These are phyloP conservation scores for Aureobasidium leucospermi DNA, from an alignment of 2,329 filamentous ascomycete genomes.

Conservation along the genomic window DNA sequence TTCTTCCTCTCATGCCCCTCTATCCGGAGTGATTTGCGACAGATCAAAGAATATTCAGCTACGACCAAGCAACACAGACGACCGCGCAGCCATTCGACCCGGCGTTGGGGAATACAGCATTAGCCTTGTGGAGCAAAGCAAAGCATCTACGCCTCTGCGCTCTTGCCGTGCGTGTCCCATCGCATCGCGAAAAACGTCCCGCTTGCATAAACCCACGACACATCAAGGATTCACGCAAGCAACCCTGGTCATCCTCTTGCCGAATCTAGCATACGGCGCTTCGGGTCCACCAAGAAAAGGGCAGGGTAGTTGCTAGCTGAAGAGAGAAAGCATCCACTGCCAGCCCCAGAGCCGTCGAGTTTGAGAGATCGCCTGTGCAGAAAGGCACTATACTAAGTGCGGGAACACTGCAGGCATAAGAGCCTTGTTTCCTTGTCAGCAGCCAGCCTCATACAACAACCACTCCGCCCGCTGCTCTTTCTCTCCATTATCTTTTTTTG, in stretches of 20 bases:
- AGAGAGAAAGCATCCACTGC: background rate
- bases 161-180: background rate
- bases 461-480: background rate
- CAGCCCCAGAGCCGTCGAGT: background rate
- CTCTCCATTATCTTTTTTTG: background rate
- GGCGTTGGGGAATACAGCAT: constrained; percentile 8
- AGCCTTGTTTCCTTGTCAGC: constrained; percentile 11
- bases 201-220: background rate
- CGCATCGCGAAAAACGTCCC: constrained; percentile 6
- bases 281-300: background rate
- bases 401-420: constrained; percentile 6
- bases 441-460: background rate
- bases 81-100: constrained; percentile 2
- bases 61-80: constrained; percentile 4
- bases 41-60: background rate
- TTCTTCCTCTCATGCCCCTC: background rate
- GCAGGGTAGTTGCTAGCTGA: constrained; percentile 5
- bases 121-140: background rate
- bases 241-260: constrained; percentile 5
- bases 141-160: background rate
- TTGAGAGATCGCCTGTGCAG: background rate
- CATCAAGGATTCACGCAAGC: background rate
- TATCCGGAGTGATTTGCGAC: background rate
- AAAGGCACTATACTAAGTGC: background rate
- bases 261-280: background rate